Evolutionary conservation across 2,329 filamentous ascomycete genomes (phyloP).

Genomic region (Colletotrichum sp.): DNA sequence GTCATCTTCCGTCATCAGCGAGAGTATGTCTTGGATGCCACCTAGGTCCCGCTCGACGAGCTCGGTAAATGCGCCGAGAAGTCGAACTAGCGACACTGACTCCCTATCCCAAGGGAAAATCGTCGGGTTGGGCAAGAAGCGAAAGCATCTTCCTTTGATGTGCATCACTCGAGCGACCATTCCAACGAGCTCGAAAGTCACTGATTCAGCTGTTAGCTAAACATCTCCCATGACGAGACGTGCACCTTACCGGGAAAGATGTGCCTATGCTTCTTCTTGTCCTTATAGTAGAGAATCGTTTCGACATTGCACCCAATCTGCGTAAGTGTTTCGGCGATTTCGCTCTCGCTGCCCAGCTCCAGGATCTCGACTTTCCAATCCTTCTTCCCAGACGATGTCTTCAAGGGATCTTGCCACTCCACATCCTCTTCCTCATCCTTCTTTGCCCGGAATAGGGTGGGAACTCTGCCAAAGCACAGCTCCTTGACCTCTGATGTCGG

Average conservation of each 20-base stretch:
- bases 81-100: constrained; percentile 47
- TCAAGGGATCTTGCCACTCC: background rate
- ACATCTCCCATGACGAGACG: too few relatives aligned
- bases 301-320: constrained; percentile 41
- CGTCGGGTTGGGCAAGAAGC: constrained; percentile 51
- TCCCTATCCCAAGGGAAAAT: constrained; percentile 57
- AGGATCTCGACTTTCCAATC: too few relatives aligned
- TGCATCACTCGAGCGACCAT: constrained; percentile 44
- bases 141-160: constrained; percentile 39
- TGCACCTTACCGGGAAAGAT: constrained; percentile 27
- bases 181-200: constrained; percentile 44
- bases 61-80: constrained; percentile 43
- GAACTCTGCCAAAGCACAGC: constrained; percentile 44
- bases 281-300: constrained; percentile 33
- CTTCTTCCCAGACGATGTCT: background rate
- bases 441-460: background rate
- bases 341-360: constrained; percentile 24
- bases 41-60: constrained; percentile 28
- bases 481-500: constrained; percentile 41
- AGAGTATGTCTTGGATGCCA: background rate
- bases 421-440: background rate
- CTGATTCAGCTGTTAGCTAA: constrained; percentile 9
- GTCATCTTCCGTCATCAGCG: background rate
- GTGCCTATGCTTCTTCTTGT: constrained; percentile 22
- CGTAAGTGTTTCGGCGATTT: constrained; percentile 40